Base-by-base conservation (phyloP, 495 filamentous ascomycete genomes). In the Bryoglossum gracile region DNA sequence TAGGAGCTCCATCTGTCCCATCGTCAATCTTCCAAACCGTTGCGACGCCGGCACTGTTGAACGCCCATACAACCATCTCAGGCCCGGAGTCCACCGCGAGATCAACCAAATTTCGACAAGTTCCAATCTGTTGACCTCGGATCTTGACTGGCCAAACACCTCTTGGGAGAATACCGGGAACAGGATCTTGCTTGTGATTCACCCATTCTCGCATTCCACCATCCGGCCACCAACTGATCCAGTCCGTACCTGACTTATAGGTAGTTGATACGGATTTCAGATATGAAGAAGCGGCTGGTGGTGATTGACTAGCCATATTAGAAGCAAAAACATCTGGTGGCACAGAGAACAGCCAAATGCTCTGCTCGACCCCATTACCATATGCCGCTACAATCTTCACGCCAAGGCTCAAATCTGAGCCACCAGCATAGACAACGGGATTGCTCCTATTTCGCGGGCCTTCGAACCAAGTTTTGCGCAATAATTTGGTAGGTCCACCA, bases 351-450 rank as follows among this genome's bases (percentile, higher is more conserved):
- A 88, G 58, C 34, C 77, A 70, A 14, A 87, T 62, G 22, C 61
- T 24, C 40, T 64, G 59, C 40, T 63, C 54, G 8, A 42, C 21
- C 10, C 62, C 68, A 6, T 56, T 57, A 32, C 68, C 67, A 50
- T 76, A 86, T 1, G 65, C 78, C 6, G 75, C 84, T 2, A 77
- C 77, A n/a, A 88, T 64, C 3, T 81, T 68, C 1, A 80, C 68
- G 22, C 84, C 82, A 68, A 73, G 77, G 16, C 56, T 62, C n/a
- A 83, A 61, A 44, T 86, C 77, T 1, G 70, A 67, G n/a, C 74
- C 79, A 14, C 71, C 72, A 6, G 72, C 68, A 62, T 86, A 88
- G 4, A 75, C 60, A 4, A 65, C 66, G 0, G 76, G 76, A 24
- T 57, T 51, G 2, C 50, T 42, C 18, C 43, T 23, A 8, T 23